A percentile compares a stretch with the other conserved stretches of the same genome.
These are phyloP conservation scores for Apiotrichum montevideense DNA, from an alignment of 1,284 basidiomycete species.

Conservation along the genomic window DNA sequence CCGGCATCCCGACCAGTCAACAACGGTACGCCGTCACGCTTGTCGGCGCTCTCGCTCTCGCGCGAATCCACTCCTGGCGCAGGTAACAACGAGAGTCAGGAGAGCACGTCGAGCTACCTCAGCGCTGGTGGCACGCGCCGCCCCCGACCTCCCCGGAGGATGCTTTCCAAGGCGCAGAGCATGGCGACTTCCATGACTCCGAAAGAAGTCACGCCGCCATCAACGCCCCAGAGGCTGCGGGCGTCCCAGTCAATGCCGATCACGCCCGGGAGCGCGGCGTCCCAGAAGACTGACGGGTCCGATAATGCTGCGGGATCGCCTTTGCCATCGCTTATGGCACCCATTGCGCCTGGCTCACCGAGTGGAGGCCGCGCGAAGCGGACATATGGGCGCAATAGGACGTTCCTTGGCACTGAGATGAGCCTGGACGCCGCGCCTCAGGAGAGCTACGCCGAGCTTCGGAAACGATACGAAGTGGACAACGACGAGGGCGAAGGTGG, in stretches of 20 bases:
- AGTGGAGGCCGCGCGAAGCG: slow-evolving; percentile 22
- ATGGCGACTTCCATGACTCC: slow-evolving; percentile 13
- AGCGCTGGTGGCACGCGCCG: slow-evolving; percentile 3
- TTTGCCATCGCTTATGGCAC: slow-evolving; percentile 6
- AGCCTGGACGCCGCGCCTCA: slow-evolving; percentile 3
- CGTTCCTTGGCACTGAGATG: slow-evolving; percentile 15
- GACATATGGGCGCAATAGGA: slow-evolving; percentile 32
- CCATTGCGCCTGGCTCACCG: background rate
- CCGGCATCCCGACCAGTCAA: too few species aligned
- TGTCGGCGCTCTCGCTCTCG: background rate
- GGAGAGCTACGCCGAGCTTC: slow-evolving; percentile 40
- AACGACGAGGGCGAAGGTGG: slow-evolving; percentile 18
- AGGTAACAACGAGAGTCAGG: slow-evolving; percentile 3
- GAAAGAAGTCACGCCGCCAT: background rate
- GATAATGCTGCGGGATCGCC: slow-evolving; percentile 15
- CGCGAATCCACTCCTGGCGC: slow-evolving; percentile 1
- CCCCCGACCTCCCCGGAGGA: slow-evolving; percentile 16
- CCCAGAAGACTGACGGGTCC: background rate
- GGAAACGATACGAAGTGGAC: slow-evolving; percentile 40
- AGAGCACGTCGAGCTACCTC: background rate
- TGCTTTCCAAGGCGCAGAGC: slow-evolving; percentile 40
- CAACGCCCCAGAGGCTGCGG: background rate
- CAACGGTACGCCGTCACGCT: too few species aligned
- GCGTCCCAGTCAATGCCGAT: slow-evolving; percentile 12
- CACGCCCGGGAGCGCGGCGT: slow-evolving; percentile 9